Evolutionary conservation across 2,329 filamentous ascomycete species (phyloP), one percentile per base, ranked within the genome.

Genomic region (Hypoxylon sp.): DNA sequence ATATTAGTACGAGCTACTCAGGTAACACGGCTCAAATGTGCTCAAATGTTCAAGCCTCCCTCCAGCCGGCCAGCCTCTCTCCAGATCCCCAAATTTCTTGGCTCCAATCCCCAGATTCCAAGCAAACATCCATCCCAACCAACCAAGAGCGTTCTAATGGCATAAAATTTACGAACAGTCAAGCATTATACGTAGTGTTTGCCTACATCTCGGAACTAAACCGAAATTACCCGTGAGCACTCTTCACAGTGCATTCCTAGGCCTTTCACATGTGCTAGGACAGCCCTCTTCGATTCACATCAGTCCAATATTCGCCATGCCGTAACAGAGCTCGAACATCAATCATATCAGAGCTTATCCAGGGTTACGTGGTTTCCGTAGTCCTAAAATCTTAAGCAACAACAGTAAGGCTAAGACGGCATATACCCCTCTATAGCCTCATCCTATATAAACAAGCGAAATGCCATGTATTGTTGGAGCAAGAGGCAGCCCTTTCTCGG

Each of bases 31-130:
- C 11, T 37, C 11, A n/a, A n/a, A n/a, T n/a, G n/a, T n/a, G n/a
- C n/a, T n/a, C n/a, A n/a, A n/a, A 44, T 19, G 39, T 44, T 17
- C 8, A 19, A 2, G 39, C n/a, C 39, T 6, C 6, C n/a, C 6
- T 44, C 39, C 8, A n/a, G 10, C 6, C n/a, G 13, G 39, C 39
- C 39, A 19, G 11, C 39, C 39, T 19, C 3, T 13, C 32, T 11
- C 32, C 32, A 44, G 39, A 44, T 32, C 53, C 52, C 52, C 52
- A 39, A 37, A 29, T 31, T 55, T 7, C n/a, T 46, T 46, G n/a
- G 53, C 24, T 56, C 7, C 2, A 46, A 54, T 8, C 15, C 37
- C 3, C 7, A 17, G 35, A 31, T 24, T 44, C 2, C 39, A 44
- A 21, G 17, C 39, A 44, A 44, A 44, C 17, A 17, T 44, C n/a